Conservation (phyloP, 2,329 filamentous ascomycete species). For the Fusarium subtropicale region DNA sequence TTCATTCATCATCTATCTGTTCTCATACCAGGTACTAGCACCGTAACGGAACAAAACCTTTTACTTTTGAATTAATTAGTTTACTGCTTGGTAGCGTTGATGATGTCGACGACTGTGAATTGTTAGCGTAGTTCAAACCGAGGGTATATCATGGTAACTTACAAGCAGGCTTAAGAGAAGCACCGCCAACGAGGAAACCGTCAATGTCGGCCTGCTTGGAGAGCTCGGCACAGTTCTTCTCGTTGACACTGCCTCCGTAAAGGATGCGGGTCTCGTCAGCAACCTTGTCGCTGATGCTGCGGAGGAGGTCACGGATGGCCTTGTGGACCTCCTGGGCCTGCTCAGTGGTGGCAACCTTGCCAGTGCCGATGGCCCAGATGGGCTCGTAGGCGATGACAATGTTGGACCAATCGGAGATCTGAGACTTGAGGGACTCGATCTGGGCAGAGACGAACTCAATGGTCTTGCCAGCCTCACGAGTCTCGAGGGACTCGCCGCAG, state of each 20-base stretch:
- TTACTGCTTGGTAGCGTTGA: conserved; percentile 66
- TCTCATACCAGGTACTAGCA: conserved; percentile 17
- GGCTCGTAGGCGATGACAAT: conserved; percentile 98
- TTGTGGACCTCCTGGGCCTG: conserved; percentile 96
- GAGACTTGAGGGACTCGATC: conserved; percentile 81
- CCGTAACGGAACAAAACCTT: conserved; percentile 22
- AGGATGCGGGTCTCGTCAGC: conserved; percentile 92
- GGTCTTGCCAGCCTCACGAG: conserved; percentile 87
- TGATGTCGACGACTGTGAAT: conserved; percentile 66
- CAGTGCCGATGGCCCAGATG: conserved; percentile 96
- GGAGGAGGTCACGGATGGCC: conserved; percentile 90
- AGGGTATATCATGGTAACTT: conserved; percentile 56
- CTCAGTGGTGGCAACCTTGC: conserved; percentile 88
- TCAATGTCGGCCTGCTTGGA: conserved; percentile 95
- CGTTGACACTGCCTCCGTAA: conserved; percentile 95
- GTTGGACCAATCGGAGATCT: conserved; percentile 89
- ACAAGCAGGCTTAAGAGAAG: conserved; percentile 96
- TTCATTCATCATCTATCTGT: conserved; percentile 43
- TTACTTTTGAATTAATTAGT: conserved; percentile 36
- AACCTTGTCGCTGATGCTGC: conserved; percentile 77
- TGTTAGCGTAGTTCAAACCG: conserved; percentile 2
- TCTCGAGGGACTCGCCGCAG: conserved; percentile 94
- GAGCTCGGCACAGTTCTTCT: conserved; percentile 97
- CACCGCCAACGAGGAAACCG: conserved; percentile 96
- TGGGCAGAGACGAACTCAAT: conserved; percentile 87